These are phyloP conservation scores for Colletotrichum gloeosporioides DNA, from an alignment of 2,329 filamentous ascomycete species.

Conservation along the genomic window DNA sequence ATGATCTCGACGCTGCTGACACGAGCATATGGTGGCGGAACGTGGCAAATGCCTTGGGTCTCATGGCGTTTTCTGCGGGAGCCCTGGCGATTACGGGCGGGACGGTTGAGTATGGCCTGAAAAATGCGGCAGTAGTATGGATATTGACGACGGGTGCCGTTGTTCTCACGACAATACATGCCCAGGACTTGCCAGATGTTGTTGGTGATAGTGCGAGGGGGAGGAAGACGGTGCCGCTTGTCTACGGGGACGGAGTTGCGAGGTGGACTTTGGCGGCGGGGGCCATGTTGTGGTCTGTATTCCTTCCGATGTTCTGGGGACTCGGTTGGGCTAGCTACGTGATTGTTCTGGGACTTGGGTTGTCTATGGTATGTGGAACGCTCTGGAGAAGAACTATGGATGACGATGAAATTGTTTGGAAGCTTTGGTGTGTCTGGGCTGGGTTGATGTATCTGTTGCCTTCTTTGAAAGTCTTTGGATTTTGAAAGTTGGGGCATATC, in stretches of 20 bases:
- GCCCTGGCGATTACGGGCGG: not conserved
- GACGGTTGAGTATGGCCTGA: not conserved
- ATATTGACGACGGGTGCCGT: not conserved
- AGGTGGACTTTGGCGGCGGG: not conserved
- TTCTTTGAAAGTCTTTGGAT: accelerated
- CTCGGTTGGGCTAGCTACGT: not conserved
- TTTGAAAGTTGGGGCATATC: not conserved
- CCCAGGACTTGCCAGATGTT: not conserved
- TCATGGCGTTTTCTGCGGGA: not conserved
- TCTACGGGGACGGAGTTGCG: not conserved
- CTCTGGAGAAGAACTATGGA: not conserved
- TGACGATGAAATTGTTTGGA: not conserved
- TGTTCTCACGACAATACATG: not conserved
- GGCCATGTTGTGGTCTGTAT: not conserved
- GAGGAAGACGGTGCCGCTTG: not conserved
- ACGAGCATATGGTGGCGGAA: conserved; percentile 27
- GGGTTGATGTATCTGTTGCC: not conserved
- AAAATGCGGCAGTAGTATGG: not conserved
- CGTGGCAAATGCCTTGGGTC: not conserved
- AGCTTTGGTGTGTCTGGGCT: not conserved
- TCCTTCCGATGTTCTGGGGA: not conserved
- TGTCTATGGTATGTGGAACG: not conserved
- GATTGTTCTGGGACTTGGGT: not conserved
- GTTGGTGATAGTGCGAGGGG: not conserved
- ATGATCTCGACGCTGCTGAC: conserved; percentile 39